phyloP scores from a whole-genome alignment of 306 rosid species.

The Glycine tomentella region DNA sequence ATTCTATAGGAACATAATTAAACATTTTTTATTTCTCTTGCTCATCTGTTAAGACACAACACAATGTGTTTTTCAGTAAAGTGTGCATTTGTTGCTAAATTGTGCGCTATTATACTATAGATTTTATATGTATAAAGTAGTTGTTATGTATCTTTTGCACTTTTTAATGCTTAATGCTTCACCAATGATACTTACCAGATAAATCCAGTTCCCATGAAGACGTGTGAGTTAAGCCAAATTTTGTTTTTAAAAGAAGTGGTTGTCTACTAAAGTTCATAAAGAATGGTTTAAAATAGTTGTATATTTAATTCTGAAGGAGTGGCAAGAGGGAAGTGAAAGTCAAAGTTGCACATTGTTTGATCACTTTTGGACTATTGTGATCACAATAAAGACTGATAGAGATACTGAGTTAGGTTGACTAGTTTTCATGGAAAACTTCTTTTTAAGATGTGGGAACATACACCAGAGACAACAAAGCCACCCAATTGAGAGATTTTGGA shows the following conservation, averaged over 20 bases:
- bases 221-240: constrained; percentile 66
- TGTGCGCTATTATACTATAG: not conserved
- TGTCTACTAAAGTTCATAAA: constrained; percentile 60
- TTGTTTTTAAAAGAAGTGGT: constrained; percentile 54
- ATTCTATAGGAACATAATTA: constrained; percentile 1
- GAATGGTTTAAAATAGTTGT: constrained; percentile 47
- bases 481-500: constrained; percentile 59
- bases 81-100: constrained; percentile 3
- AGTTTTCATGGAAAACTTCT: constrained; percentile 56
- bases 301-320: constrained; percentile 34
- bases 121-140: not conserved
- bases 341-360: constrained; percentile 82
- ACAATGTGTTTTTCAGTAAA: constrained; percentile 59
- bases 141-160: constrained; percentile 19
- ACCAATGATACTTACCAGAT: constrained; percentile 43
- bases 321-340: constrained; percentile 64
- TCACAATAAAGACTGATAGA: constrained; percentile 70
- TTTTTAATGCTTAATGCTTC: constrained; percentile 32
- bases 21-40: constrained; percentile 41
- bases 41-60: constrained; percentile 47
- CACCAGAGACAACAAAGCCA: constrained; percentile 68
- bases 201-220: constrained; percentile 60
- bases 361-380: constrained; percentile 76
- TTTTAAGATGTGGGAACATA: constrained; percentile 74
- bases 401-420: constrained; percentile 78